Evolutionary conservation across 805 yeast species (phyloP).

Genomic region (Candida xiaguanensis): DNA sequence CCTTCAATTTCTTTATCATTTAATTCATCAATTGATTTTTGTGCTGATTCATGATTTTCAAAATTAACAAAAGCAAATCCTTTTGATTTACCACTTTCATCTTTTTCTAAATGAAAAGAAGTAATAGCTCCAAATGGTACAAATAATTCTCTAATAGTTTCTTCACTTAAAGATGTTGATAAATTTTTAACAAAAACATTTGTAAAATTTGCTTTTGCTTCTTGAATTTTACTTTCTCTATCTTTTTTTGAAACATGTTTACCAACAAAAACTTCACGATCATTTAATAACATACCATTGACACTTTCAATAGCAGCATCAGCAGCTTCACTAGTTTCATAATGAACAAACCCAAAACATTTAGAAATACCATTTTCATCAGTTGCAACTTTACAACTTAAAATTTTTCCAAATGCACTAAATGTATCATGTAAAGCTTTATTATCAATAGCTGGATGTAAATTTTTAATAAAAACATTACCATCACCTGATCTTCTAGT

Average conservation of each 20-base stretch:
- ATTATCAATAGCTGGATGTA: slow-evolving; percentile 97
- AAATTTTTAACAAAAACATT: slow-evolving; percentile 94
- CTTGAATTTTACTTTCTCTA: slow-evolving; percentile 90
- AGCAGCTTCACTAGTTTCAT: slow-evolving; percentile 89
- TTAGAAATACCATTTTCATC: slow-evolving; percentile 89
- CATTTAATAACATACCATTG: slow-evolving; percentile 97
- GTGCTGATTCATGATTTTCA: slow-evolving; percentile 83
- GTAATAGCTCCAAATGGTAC: slow-evolving; percentile 73
- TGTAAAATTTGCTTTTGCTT: slow-evolving; percentile 88
- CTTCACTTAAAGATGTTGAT: slow-evolving; percentile 63
- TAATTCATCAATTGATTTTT: slow-evolving; percentile 85
- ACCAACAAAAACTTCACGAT: slow-evolving; percentile 92
- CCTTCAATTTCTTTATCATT: slow-evolving; percentile 84
- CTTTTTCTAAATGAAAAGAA: slow-evolving; percentile 76
- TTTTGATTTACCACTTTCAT: slow-evolving; percentile 81
- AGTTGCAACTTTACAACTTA: slow-evolving; percentile 96
- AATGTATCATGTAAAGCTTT: slow-evolving; percentile 98
- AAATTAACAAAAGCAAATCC: slow-evolving; percentile 97
- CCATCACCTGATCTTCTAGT: slow-evolving; percentile 93
- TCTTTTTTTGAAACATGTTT: slow-evolving; percentile 90
- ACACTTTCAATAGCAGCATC: slow-evolving; percentile 93
- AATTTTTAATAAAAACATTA: slow-evolving; percentile 95
- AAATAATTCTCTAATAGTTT: slow-evolving; percentile 70
- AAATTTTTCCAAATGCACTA: slow-evolving; percentile 91
- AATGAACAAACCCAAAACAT: slow-evolving; percentile 97